Percentiles rank a stretch among this genome's conserved stretches.
Conservation (phyloP, 2,329 filamentous ascomycete species). For the Pleomassaria siparia region DNA sequence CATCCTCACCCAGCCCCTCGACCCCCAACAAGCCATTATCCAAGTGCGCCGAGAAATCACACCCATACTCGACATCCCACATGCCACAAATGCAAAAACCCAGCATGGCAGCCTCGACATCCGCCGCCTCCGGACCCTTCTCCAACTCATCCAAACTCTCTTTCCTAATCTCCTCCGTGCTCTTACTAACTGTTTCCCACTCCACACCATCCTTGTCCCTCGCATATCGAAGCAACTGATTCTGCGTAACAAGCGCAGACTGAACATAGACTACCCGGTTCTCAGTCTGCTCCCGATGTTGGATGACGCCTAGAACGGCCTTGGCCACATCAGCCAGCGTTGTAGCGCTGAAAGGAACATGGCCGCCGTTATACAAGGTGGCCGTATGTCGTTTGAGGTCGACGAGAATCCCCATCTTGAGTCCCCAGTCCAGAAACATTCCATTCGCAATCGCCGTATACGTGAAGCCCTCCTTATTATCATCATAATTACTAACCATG, state of each 20-base stretch:
- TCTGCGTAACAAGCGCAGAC: conserved; percentile 38
- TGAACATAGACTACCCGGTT: conserved; percentile 44
- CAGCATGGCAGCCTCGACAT: conserved; percentile 20
- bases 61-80: conserved; percentile 32
- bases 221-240: conserved; percentile 38
- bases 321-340: conserved; percentile 34
- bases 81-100: conserved; percentile 31
- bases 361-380: conserved; percentile 39
- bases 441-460: conserved; percentile 40
- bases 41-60: conserved; percentile 32
- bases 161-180: conserved; percentile 31
- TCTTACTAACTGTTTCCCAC: conserved; percentile 22
- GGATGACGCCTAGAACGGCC: conserved; percentile 35
- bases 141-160: conserved; percentile 30
- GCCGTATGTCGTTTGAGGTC: conserved; percentile 30
- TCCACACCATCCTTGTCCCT: conserved; percentile 35
- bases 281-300: conserved; percentile 35
- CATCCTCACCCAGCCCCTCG: conserved; percentile 27
- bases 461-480: conserved; percentile 17
- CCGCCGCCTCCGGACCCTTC: conserved; percentile 18
- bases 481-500: too few species aligned
- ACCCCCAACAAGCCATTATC: conserved; percentile 43
- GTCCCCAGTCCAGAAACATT: conserved; percentile 42
- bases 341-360: conserved; percentile 34
- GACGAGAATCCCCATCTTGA: conserved; percentile 34